Base-by-base conservation (phyloP, 495 filamentous ascomycete genomes). In the Hypoxylon lenormandii region DNA sequence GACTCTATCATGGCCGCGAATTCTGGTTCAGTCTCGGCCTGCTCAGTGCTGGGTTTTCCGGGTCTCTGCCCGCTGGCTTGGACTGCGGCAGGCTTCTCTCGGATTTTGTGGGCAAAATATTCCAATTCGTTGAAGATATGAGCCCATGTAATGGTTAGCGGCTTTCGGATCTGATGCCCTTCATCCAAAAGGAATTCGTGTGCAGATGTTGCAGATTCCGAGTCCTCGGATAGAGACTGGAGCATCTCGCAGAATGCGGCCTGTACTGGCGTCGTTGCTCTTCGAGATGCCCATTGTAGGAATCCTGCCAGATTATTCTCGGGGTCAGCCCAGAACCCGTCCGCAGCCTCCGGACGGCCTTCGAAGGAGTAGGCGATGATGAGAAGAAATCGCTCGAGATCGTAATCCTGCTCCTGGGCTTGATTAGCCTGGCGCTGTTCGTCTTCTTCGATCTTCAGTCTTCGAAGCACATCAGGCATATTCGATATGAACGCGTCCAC, bases 241-340 rank as follows among this genome's bases (percentile, higher is more conserved):
- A 99, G 83, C 88, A 98, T 90, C 76, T 97, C 96, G 76, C 94
- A 97, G 70, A 97, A 98, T 13, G 94, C 93, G 72, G 92, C 93
- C 54, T 93, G 93, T 28, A 96, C 87, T 15, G 95, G 95, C 5
- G 96, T 96, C 6, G 95, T 95, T 66, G 94, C 92, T 66, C 94
- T 85, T 64, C 89, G 89, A 1, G 96, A 96, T 22, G 94, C 92
- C 96, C 96, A 99, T 58, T 93, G 90, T 64, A 99, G 82, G 73
- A 99, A 99, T 4, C 95, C 95, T 66, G 90, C 89, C 42, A 98
- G 80, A 68, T 97, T 96, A 69, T 91, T 90, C 66, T 98, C 96
- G 2, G 88, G 84, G 64, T 96, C 93, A 46, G 83, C 84, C 94
- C 94, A 98, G 64, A 98, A 97, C 42, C 86, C 87, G 73, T 93